These are phyloP conservation scores for Fraxinus pennsylvanica DNA, from an alignment of 257 asterid genomes.

Conservation along the genomic window DNA sequence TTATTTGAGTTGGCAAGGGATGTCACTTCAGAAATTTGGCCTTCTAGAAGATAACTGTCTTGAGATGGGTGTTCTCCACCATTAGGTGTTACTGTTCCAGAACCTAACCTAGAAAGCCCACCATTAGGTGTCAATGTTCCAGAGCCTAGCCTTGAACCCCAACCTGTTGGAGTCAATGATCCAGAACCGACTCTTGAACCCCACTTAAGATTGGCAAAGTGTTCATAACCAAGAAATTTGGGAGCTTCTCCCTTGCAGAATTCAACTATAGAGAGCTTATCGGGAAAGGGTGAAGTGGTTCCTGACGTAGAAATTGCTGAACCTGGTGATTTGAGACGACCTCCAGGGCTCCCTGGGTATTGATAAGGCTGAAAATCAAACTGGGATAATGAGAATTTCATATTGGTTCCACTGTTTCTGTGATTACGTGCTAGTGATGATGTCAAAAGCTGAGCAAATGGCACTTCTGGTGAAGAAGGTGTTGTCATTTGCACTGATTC, in stretches of 20 bases:
- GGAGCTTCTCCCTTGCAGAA: slow-evolving; percentile 60
- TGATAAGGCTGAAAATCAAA: slow-evolving; percentile 81
- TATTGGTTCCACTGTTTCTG: slow-evolving; percentile 47
- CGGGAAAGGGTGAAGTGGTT: slow-evolving; percentile 82
- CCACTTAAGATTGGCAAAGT: slow-evolving; percentile 65
- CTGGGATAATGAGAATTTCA: slow-evolving; percentile 62
- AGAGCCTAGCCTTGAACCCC: slow-evolving; percentile 62
- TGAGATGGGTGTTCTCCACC: slow-evolving; percentile 45
- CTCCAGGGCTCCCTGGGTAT: slow-evolving; percentile 82
- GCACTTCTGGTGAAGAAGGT: slow-evolving; percentile 95
- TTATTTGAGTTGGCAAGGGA: slow-evolving; percentile 64
- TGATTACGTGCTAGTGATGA: slow-evolving; percentile 69
- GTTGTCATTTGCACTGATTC: slow-evolving; percentile 75
- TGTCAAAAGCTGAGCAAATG: slow-evolving; percentile 85
- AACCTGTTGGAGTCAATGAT: slow-evolving; percentile 51
- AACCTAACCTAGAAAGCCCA: slow-evolving; percentile 49
- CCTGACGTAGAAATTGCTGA: slow-evolving; percentile 84
- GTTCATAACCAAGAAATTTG: slow-evolving; percentile 65
- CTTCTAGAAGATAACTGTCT: slow-evolving; percentile 44
- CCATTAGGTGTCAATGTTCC: slow-evolving; percentile 67
- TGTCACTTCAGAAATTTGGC: slow-evolving; percentile 59
- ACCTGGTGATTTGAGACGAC: slow-evolving; percentile 69
- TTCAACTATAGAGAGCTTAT: slow-evolving; percentile 47
- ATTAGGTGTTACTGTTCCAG: slow-evolving; percentile 65
- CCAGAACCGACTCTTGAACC: slow-evolving; percentile 80